Base-by-base conservation (phyloP, 305 asterid genomes). In the Rubia peregrina region DNA sequence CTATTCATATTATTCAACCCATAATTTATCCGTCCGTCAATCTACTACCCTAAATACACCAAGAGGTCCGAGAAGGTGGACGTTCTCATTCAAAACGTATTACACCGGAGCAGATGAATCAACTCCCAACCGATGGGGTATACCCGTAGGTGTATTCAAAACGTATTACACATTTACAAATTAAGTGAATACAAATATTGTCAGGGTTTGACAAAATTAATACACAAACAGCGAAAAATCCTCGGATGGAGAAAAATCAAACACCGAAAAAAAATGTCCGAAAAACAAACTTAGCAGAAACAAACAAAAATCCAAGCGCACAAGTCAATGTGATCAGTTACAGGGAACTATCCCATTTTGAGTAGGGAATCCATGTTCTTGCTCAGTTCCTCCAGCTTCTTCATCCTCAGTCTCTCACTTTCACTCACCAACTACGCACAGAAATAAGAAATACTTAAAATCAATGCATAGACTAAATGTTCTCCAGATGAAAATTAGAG, bases 341-440 rank as follows among this genome's bases (percentile, higher is more conserved):
- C 66, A 61, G 51, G n/a, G 6, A 75, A 43, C 43, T 74, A 75
- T 71, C 77, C 65, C 68, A 60, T 36, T 9, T 80, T 72, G 78
- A 14, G 79, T 48, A 86, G 82, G 24, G 90, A 71, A 30, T 91
- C 95, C 5, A 91, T 74, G 75, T 80, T 82, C 84, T 85, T 91
- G 90, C 84, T 85, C 68, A 91, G 86, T 78, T 91, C 95, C 75
- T 91, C 97, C 79, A 90, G 76, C 68, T 88, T 90, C 85, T 83
- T 85, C 79, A 90, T 71, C 78, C 96, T 89, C 68, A 86, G 21
- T 71, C 76, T 89, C 81, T 91, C 97, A 66, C 97, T 89, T 76
- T 91, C 95, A n/a, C 74, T 80, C 42, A 89, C 87, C 88, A 91
- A 78, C 97, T 91, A 88, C 68, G 7, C 73, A 79, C 6, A 5